phyloP scores from a whole-genome alignment of 1,284 basidiomycete genomes.

The Cryptococcus depauperatus region DNA sequence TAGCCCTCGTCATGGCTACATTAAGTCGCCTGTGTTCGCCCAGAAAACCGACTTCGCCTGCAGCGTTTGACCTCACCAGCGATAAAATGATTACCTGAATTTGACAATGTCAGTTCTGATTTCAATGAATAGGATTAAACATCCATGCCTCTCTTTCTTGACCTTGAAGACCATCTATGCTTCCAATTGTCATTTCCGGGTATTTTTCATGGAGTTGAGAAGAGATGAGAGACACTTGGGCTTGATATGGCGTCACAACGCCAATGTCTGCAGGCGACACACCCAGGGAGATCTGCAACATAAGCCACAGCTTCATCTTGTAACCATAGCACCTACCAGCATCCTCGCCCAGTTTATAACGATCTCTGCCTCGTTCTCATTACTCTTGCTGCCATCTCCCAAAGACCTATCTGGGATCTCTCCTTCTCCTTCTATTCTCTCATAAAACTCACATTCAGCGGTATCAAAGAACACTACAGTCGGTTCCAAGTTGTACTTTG shows the following conservation, averaged over 20 bases:
- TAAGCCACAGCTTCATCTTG: not conserved
- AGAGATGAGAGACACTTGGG: slow-evolving; percentile 74
- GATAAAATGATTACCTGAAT: slow-evolving; percentile 71
- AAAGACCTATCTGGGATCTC: slow-evolving; percentile 45
- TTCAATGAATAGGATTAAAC: not conserved
- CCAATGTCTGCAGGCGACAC: slow-evolving; percentile 69
- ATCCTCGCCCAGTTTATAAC: slow-evolving; percentile 73
- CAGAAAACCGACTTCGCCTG: slow-evolving; percentile 85
- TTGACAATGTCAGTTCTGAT: not conserved
- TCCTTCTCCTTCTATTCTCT: slow-evolving; percentile 50
- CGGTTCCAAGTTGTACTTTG: slow-evolving; percentile 59
- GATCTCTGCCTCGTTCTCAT: slow-evolving; percentile 84
- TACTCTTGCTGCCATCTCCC: slow-evolving; percentile 79
- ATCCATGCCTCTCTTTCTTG: slow-evolving; percentile 53
- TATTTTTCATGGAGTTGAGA: slow-evolving; percentile 65
- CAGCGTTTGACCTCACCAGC: slow-evolving; percentile 71
- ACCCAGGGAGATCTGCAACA: slow-evolving; percentile 57
- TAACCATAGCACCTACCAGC: slow-evolving; percentile 51
- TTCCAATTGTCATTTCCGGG: slow-evolving; percentile 72
- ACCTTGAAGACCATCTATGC: slow-evolving; percentile 89
- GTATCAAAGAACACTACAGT: slow-evolving; percentile 93
- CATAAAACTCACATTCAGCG: slow-evolving; percentile 82
- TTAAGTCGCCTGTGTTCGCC: slow-evolving; percentile 84
- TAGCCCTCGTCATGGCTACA: slow-evolving; percentile 89
- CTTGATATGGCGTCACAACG: slow-evolving; percentile 91